Conservation (phyloP, 2,329 filamentous ascomycete genomes). For the Ceratocystis smalleyi region DNA sequence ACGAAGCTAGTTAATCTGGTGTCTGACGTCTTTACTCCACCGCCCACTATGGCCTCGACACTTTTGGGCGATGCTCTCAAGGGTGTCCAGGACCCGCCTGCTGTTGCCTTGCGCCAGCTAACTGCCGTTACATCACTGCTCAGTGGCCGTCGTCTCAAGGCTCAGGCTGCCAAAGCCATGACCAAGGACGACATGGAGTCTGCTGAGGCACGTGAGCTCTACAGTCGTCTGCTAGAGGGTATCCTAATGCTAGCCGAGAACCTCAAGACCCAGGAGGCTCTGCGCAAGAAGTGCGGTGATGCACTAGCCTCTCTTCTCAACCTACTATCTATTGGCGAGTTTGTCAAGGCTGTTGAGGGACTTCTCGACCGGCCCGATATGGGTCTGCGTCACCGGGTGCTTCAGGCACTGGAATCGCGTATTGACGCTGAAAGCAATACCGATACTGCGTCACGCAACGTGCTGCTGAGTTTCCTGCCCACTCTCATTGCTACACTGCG, state of each 20-base stretch:
- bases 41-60: conserved; percentile 55
- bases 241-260: conserved; percentile 50
- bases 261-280: conserved; percentile 38
- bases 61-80: conserved; percentile 40
- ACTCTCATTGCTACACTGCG: conserved; percentile 63
- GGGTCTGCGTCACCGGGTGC: conserved; percentile 61
- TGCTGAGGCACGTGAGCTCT: conserved; percentile 51
- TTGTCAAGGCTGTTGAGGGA: conserved; percentile 73
- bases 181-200: conserved; percentile 49
- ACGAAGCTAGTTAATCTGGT: conserved; percentile 62
- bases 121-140: conserved; percentile 43
- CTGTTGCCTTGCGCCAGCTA: conserved; percentile 39
- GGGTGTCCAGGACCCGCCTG: conserved; percentile 28
- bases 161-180: conserved; percentile 40
- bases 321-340: conserved; percentile 71
- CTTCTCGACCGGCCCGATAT: conserved; percentile 63
- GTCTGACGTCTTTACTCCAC: conserved; percentile 58
- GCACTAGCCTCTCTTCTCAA: conserved; percentile 68
- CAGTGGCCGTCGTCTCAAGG: conserved; percentile 40
- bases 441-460: conserved; percentile 50
- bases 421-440: conserved; percentile 57
- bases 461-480: conserved; percentile 63
- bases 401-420: conserved; percentile 65
- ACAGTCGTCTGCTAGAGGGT: conserved; percentile 51
- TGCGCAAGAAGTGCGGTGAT: conserved; percentile 47